phyloP scores from a whole-genome alignment of 164 flowering plant genomes.

The Vitis rotundifolia region DNA sequence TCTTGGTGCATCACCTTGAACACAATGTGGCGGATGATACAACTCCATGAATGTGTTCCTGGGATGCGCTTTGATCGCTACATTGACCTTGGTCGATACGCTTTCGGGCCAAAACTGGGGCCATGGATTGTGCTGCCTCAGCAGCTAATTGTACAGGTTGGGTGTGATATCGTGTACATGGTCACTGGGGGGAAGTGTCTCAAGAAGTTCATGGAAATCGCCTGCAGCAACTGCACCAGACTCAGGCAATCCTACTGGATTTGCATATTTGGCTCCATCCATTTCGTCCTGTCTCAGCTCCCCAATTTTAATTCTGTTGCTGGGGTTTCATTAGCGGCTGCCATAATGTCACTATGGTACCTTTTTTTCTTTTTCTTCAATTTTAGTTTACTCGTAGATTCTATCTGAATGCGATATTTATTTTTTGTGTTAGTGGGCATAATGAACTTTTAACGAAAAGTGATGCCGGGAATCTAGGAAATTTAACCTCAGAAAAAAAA shows the following conservation, averaged over 20 bases:
- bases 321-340: slow-evolving; percentile 85
- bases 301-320: slow-evolving; percentile 87
- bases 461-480: too few species aligned
- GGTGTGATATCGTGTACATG: slow-evolving; percentile 88
- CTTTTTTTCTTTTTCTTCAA: neutral
- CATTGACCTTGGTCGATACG: slow-evolving; percentile 66
- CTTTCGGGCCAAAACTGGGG: slow-evolving; percentile 77
- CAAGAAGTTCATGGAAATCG: slow-evolving; percentile 73
- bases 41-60: slow-evolving; percentile 81
- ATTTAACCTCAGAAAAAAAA: too few species aligned
- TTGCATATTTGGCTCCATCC: slow-evolving; percentile 71
- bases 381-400: neutral
- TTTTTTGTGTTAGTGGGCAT: too few species aligned
- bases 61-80: slow-evolving; percentile 85
- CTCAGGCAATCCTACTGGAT: slow-evolving; percentile 82
- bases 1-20: slow-evolving; percentile 86
- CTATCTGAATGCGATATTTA: too few species aligned
- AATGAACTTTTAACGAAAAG: too few species aligned
- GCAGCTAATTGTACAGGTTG: slow-evolving; percentile 84
- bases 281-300: slow-evolving; percentile 82
- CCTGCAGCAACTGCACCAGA: slow-evolving; percentile 57
- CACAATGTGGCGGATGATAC: slow-evolving; percentile 89
- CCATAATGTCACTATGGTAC: slow-evolving; percentile 85
- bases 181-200: slow-evolving; percentile 91
- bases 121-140: slow-evolving; percentile 90